These are phyloP conservation scores for Reticulascus tulasneorum DNA, from an alignment of 2,329 filamentous ascomycete genomes.

Conservation along the genomic window DNA sequence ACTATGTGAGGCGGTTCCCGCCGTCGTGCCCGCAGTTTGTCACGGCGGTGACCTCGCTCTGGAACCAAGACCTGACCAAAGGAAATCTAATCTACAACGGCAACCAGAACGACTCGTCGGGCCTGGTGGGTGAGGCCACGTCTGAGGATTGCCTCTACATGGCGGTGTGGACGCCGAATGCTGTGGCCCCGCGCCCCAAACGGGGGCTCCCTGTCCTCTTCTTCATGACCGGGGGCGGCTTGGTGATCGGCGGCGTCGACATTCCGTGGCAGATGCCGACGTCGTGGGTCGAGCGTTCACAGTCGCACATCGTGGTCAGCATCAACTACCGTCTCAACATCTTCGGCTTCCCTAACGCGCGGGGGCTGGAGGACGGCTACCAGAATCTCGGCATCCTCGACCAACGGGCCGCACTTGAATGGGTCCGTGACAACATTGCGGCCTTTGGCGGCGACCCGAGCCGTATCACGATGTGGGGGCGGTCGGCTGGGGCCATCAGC, in stretches of 20 bases:
- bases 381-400: constrained; percentile 26
- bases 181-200: constrained; percentile 14
- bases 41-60: constrained; percentile 21
- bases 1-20: constrained; percentile 21
- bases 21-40: constrained; percentile 31
- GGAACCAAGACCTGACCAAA: constrained; percentile 17
- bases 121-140: constrained; percentile 16
- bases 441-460: constrained; percentile 25
- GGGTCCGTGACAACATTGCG: constrained; percentile 27
- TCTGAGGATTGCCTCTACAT: constrained; percentile 40
- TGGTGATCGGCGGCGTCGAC: constrained; percentile 35
- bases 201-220: constrained; percentile 35
- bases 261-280: constrained; percentile 41
- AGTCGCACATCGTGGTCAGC: constrained; percentile 25
- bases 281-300: constrained; percentile 34
- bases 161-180: constrained; percentile 37
- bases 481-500: constrained; percentile 38
- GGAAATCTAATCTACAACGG: constrained; percentile 19
- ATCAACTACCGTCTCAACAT: constrained; percentile 25
- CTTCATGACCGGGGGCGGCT: constrained; percentile 46
- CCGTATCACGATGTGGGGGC: constrained; percentile 17
- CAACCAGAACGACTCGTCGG: constrained; percentile 16
- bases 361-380: constrained; percentile 18
- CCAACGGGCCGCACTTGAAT: constrained; percentile 28
- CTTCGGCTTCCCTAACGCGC: constrained; percentile 26